Conservation (phyloP, 2,329 filamentous ascomycete genomes). For the Triangularia setosa region DNA sequence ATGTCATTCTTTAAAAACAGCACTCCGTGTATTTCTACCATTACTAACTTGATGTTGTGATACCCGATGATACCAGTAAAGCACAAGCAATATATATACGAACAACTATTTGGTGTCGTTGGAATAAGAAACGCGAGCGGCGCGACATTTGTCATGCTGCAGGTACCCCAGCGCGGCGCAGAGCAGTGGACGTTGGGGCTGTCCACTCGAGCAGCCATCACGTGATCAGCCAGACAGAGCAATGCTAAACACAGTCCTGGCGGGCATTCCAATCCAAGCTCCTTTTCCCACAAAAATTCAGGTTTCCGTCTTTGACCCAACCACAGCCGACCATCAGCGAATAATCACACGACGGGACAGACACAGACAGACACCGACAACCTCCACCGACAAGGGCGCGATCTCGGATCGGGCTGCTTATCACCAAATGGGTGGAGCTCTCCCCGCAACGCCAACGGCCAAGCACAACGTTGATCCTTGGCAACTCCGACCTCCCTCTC, state of each 20-base stretch:
- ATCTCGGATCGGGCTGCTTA: background rate
- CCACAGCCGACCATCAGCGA: too few relatives aligned
- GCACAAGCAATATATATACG: background rate
- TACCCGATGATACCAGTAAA: background rate
- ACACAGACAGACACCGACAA: too few relatives aligned
- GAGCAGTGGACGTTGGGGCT: background rate
- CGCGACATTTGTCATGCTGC: background rate
- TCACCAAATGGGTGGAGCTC: background rate
- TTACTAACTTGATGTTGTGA: background rate
- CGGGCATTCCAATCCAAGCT: too few relatives aligned
- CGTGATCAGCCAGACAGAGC: too few relatives aligned
- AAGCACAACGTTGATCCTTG: conserved; percentile 1
- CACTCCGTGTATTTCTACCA: background rate
- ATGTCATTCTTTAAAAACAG: background rate
- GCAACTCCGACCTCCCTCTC: background rate
- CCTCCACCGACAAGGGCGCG: background rate
- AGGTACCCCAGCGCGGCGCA: background rate
- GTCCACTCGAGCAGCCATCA: too few relatives aligned
- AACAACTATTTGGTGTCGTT: background rate
- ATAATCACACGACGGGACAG: too few relatives aligned
- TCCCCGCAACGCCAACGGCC: background rate
- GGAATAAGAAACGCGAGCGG: background rate
- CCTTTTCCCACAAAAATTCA: background rate
- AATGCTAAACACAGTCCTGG: too few relatives aligned
- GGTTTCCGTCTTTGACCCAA: too few relatives aligned